Evolutionary conservation across 106 monocot genomes (phyloP).

Genomic region (Xerophyta viscosa): DNA sequence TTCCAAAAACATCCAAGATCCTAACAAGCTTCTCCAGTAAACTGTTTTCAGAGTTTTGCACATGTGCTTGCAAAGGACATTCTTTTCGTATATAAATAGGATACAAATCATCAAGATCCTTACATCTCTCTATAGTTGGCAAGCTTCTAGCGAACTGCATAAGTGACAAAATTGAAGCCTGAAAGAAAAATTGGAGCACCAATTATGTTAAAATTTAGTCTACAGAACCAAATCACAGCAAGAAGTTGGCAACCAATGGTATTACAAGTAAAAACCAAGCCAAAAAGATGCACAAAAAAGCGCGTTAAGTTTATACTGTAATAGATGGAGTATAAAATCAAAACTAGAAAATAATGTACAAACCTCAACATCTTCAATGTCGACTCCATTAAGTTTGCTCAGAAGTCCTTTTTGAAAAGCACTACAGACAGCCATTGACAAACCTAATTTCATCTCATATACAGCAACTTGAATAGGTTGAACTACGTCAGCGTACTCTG

Average conservation of each 20-base stretch:
- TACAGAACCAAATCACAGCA: too few relatives aligned
- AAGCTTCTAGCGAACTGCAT: constrained; percentile 63
- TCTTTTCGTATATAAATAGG: constrained; percentile 6
- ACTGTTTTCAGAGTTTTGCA: constrained; percentile 10
- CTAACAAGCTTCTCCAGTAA: constrained; percentile 54
- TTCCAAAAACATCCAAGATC: constrained; percentile 18
- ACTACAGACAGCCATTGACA: constrained; percentile 43
- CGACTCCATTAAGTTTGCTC: constrained; percentile 25
- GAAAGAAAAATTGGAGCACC: constrained; percentile 19
- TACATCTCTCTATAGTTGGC: not conserved
- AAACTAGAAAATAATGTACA: not conserved
- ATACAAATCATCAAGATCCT: constrained; percentile 4
- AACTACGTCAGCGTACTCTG: constrained; percentile 68
- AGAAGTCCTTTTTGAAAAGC: constrained; percentile 47
- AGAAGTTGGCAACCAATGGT: too few relatives aligned
- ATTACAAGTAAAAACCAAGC: too few relatives aligned
- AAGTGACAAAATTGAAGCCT: constrained; percentile 50
- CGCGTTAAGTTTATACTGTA: too few relatives aligned
- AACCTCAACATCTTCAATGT: constrained; percentile 44
- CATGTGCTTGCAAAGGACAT: not conserved
- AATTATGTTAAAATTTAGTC: too few relatives aligned
- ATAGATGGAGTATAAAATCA: too few relatives aligned
- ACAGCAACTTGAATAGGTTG: constrained; percentile 85
- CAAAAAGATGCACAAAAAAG: too few relatives aligned
- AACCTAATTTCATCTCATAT: constrained; percentile 89